Percentiles rank a stretch among this genome's conserved stretches.
These are phyloP conservation scores for Stenogyne calaminthoides DNA, from an alignment of 305 asterid species.

Conservation along the genomic window DNA sequence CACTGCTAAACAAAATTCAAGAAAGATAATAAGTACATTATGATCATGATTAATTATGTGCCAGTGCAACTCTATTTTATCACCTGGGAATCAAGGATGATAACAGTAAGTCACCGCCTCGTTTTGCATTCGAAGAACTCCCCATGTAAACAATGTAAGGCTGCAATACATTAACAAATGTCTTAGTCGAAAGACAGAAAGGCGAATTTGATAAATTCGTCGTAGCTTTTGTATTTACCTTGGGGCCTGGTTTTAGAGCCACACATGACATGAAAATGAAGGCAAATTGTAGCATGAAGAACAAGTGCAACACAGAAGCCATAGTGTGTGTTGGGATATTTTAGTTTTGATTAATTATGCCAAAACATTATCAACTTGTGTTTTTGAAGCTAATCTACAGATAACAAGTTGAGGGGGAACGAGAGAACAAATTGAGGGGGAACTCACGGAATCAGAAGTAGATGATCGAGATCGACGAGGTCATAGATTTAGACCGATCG, in stretches of 20 bases:
- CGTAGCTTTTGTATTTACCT: slow-evolving; percentile 34
- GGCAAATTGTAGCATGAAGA: slow-evolving; percentile 28
- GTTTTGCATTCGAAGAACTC: slow-evolving; percentile 40
- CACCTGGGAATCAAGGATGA: slow-evolving; percentile 68
- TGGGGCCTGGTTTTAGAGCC: slow-evolving; percentile 32
- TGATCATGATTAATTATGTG: background rate
- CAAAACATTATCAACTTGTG: no score
- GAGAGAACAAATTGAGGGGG: no score
- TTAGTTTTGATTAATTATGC: no score
- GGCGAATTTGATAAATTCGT: background rate
- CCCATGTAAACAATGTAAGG: slow-evolving; percentile 80
- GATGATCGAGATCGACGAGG: no score
- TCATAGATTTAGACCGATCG: no score
- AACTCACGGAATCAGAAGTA: no score
- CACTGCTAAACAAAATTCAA: slow-evolving; percentile 39
- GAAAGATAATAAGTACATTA: background rate
- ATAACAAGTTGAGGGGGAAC: no score
- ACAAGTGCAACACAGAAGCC: slow-evolving; percentile 44
- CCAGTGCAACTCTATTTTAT: no score
- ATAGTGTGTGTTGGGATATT: no score
- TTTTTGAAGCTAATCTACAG: no score
- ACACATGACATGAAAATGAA: slow-evolving; percentile 32
- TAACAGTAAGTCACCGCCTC: slow-evolving; percentile 35
- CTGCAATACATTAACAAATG: slow-evolving; percentile 39
- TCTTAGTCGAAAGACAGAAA: background rate